Base-by-base conservation (phyloP, 176 grass and related monocot genomes). In the Oryza australiensis region DNA sequence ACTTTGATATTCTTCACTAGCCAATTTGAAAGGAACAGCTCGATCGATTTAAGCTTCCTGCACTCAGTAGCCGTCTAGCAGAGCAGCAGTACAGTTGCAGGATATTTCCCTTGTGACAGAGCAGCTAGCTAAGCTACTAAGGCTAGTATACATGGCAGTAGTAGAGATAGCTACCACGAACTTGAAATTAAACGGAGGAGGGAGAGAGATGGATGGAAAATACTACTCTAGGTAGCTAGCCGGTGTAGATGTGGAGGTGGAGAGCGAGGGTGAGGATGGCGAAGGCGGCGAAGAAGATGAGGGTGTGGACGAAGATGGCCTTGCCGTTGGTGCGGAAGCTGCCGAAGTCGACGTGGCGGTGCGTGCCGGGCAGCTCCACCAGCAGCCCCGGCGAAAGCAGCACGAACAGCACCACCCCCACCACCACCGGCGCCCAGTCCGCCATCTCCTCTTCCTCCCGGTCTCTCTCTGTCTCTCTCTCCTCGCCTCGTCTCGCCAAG, bases 371-470 rank as follows among this genome's bases (percentile, higher is more conserved):
- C 24, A 91, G 80, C 89, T 94, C 89, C 76, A 86, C 78, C 4
- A 94, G 76, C 27, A 94, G 72, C 24, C 89, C 92, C 28, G 86
- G 92, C 3, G 88, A 94, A 5, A 91, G 83, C 35, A 94, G 86
- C 75, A 94, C 83, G 80, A 94, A 94, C 22, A 94, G 78, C 80
- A 94, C 89, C 86, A 94, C 89, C 30, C 92, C 92, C 37, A 94
- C 86, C 66, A 94, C 86, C 86, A 94, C 92, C 16, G 92, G 88
- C 4, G 72, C 88, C 86, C 91, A 94, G 76, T 94, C 88, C 48
- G 82, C 82, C 91, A 94, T 93, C 38, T 64, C 12, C 32, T 16
- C 12, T 24, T 16, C 11, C 9, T 2, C 5, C 30, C 24, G 45
- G 5, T 41, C 40, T 9, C 8, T 40, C 38, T n/a, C 12, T 0